Evolutionary conservation across 2,329 filamentous ascomycete genomes (phyloP).

Genomic region (Aspergillus pseudoviridinutans): DNA sequence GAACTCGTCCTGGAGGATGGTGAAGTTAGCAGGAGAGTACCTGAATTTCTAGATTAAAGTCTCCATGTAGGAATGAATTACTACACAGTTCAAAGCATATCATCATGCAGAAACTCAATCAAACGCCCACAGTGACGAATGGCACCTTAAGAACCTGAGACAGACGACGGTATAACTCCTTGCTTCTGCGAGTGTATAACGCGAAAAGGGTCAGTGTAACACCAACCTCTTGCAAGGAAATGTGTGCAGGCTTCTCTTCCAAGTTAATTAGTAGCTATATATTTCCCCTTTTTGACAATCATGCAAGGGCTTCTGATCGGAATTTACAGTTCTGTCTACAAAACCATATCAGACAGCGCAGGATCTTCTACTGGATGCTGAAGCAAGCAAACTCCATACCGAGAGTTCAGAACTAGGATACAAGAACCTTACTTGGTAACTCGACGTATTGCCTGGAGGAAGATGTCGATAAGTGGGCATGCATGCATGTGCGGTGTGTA

Average conservation of each 20-base stretch:
- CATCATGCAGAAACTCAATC: neutral
- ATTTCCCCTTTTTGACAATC: neutral
- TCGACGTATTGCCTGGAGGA: neutral
- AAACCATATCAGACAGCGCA: too few relatives aligned
- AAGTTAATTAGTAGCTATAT: neutral
- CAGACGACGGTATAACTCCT: neutral
- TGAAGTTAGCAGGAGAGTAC: neutral
- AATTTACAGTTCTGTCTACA: neutral
- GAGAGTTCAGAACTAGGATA: neutral
- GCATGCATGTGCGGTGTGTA: neutral
- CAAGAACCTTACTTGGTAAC: neutral
- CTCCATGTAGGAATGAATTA: neutral
- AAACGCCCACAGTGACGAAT: neutral
- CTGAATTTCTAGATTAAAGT: neutral
- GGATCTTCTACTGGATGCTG: neutral
- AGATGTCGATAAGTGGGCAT: neutral
- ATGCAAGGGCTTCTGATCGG: neutral
- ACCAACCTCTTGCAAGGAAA: neutral
- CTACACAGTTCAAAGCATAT: neutral
- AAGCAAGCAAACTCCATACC: neutral
- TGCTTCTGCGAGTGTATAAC: neutral
- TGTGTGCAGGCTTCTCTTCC: neutral
- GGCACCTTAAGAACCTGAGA: neutral
- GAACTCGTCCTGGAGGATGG: conserved; percentile 1
- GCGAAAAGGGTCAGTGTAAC: neutral